These are phyloP conservation scores for Auriscalpium microsporum DNA, from an alignment of 768 basidiomycete species.

Conservation along the genomic window DNA sequence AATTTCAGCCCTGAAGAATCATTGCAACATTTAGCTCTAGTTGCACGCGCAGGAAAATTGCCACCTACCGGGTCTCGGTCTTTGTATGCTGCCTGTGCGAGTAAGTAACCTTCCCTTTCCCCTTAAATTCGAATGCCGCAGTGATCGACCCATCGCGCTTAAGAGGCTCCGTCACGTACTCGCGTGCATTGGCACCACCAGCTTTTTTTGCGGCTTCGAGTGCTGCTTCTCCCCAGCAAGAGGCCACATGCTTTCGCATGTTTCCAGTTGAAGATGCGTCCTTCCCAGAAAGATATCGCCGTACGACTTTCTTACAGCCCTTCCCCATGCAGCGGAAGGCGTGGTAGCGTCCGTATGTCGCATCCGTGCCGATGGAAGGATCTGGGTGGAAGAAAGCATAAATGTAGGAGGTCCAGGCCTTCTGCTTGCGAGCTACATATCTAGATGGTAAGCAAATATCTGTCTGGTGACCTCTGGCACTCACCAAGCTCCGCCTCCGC, in stretches of 20 bases:
- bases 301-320: conserved; percentile 12
- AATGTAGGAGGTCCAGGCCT: conserved; percentile 19
- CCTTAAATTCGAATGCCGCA: conserved; percentile 19
- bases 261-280: not conserved
- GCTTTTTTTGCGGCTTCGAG: not conserved
- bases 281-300: conserved; percentile 17
- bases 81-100: conserved; percentile 22
- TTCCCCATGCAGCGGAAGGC: conserved; percentile 19
- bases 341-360: conserved; percentile 12
- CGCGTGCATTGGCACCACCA: too few relatives aligned
- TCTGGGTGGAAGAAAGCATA: conserved; percentile 22
- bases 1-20: conserved; percentile 19
- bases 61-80: conserved; percentile 17
- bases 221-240: not conserved
- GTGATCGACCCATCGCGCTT: conserved; percentile 14
- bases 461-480: too few relatives aligned
- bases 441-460: too few relatives aligned
- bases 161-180: too few relatives aligned
- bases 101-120: conserved; percentile 24
- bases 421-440: not conserved
- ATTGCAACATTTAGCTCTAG: too few relatives aligned
- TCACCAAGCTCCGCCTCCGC: too few relatives aligned
- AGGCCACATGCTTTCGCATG: not conserved
- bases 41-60: not conserved
- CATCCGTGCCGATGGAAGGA: conserved; percentile 13